These are phyloP conservation scores for Cordyceps tenuipes DNA, from an alignment of 2,329 filamentous ascomycete species.

Conservation along the genomic window DNA sequence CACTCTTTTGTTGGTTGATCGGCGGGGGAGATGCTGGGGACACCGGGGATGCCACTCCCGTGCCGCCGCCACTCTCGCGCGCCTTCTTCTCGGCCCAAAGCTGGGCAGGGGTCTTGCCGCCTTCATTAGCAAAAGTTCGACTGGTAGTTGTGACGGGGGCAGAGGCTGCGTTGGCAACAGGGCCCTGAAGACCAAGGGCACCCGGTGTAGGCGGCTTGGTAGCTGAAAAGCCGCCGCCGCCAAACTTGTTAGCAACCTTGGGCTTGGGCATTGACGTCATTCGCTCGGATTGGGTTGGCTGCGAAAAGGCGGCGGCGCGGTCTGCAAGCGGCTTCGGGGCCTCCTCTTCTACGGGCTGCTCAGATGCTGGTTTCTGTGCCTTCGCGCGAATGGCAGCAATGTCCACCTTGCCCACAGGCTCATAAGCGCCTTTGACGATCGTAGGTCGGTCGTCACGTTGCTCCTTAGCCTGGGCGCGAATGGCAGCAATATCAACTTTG, in stretches of 20 bases:
- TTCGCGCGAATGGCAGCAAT: slow-evolving; percentile 87
- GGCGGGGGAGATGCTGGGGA: slow-evolving; percentile 48
- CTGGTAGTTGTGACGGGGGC: slow-evolving; percentile 69
- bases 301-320: slow-evolving; percentile 63
- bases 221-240: slow-evolving; percentile 65
- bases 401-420: slow-evolving; percentile 93
- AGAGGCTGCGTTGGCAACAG: slow-evolving; percentile 44
- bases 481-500: slow-evolving; percentile 93
- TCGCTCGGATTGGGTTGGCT: slow-evolving; percentile 57
- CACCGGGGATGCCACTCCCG: slow-evolving; percentile 24
- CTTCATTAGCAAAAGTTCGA: slow-evolving; percentile 88
- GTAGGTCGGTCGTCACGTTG: slow-evolving; percentile 71
- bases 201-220: slow-evolving; percentile 82
- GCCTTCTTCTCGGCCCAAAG: slow-evolving; percentile 98
- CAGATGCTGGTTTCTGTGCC: slow-evolving; percentile 56
- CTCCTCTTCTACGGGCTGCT: slow-evolving; percentile 25
- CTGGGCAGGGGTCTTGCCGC: slow-evolving; percentile 93
- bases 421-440: slow-evolving; percentile 84
- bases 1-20: slow-evolving; percentile 62
- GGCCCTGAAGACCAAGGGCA: slow-evolving; percentile 54
- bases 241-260: slow-evolving; percentile 87
- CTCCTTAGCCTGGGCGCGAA: slow-evolving; percentile 66
- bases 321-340: slow-evolving; percentile 62
- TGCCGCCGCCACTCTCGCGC: slow-evolving; percentile 52
- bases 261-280: slow-evolving; percentile 87